Conservation (phyloP, 805 yeast genomes). For the Huiozyma sinensis region DNA sequence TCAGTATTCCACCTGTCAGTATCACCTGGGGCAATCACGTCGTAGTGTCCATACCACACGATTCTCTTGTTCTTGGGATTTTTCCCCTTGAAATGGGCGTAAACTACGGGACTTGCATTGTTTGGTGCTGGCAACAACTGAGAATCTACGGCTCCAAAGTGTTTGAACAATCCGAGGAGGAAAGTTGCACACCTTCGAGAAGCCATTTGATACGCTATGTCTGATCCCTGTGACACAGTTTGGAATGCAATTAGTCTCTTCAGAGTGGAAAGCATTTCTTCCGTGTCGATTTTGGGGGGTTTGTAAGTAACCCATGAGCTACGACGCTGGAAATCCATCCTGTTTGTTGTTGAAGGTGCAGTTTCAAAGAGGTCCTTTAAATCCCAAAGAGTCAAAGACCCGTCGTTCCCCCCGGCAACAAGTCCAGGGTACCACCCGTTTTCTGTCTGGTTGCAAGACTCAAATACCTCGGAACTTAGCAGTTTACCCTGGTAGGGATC, state of each 20-base stretch:
- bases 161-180: slow-evolving; percentile 48
- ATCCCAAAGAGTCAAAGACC: slow-evolving; percentile 66
- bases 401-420: slow-evolving; percentile 61
- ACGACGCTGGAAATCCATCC: background rate
- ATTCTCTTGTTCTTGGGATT: slow-evolving; percentile 33
- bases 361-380: slow-evolving; percentile 6
- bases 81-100: slow-evolving; percentile 55
- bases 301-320: slow-evolving; percentile 2
- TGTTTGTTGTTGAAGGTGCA: background rate
- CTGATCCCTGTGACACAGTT: slow-evolving; percentile 69
- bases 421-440: slow-evolving; percentile 33
- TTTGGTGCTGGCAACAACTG: slow-evolving; percentile 60
- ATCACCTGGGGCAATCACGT: slow-evolving; percentile 72
- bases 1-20: slow-evolving; percentile 60
- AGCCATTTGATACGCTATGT: slow-evolving; percentile 45
- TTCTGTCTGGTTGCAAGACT: slow-evolving; percentile 10
- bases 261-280: slow-evolving; percentile 53
- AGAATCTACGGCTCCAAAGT: slow-evolving; percentile 59
- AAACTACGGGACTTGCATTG: slow-evolving; percentile 73
- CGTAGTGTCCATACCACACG: slow-evolving; percentile 93
- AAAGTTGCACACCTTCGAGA: slow-evolving; percentile 80
- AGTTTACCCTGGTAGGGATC: slow-evolving; percentile 45
- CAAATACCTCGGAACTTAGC: slow-evolving; percentile 44
- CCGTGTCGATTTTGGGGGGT: slow-evolving; percentile 35
- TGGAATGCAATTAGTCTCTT: slow-evolving; percentile 52